Evolutionary conservation across 371 early-diverging fungal genomes (phyloP), one percentile per base, ranked within the genome.

Genomic region (Blakeslea trispora): DNA sequence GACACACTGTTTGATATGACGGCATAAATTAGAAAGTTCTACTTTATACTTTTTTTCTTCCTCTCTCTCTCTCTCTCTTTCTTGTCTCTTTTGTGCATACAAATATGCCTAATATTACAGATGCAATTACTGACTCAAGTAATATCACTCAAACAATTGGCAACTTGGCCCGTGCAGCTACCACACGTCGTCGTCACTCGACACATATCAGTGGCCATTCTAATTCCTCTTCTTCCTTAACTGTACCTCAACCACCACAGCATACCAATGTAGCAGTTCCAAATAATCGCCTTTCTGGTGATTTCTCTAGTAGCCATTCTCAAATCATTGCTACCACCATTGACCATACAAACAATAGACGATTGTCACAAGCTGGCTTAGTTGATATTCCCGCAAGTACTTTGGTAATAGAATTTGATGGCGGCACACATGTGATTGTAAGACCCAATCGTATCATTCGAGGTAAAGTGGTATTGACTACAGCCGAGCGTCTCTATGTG

Each of bases 391-490:
- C 52, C 6, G 37, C 40, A 14, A 57, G 32, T 48, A 62, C 45
- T 41, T 40, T 71, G 35, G 22, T 43, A 1, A 64, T 75, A 19
- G 69, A 71, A 24, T 72, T 76, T 56, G 77, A 76, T 55, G 72
- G 70, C 13, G 72, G 66, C 10, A 63, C 57, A 18, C 72, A 75
- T 53, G 63, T 72, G 45, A 72, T 75, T 54, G 60, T 75, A 22
- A 50, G 76, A 47, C 76, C 77, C 7, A 77, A 77, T 51, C 53
- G 74, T 31, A 61, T 68, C 15, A 61, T 77, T 15, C 58, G 74
- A 53, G 77, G 77, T 66, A 59, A 61, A 40, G 74, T 77, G 1
- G 45, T 59, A 4, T 46, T 77, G 35, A 69, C 59, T 48, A 64
- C 59, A 11, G 31, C 58, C 10, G 69, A 65, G 45, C 45, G 67